Evolutionary conservation across 768 basidiomycete genomes (phyloP).

Genomic region (Lactarius quietus): DNA sequence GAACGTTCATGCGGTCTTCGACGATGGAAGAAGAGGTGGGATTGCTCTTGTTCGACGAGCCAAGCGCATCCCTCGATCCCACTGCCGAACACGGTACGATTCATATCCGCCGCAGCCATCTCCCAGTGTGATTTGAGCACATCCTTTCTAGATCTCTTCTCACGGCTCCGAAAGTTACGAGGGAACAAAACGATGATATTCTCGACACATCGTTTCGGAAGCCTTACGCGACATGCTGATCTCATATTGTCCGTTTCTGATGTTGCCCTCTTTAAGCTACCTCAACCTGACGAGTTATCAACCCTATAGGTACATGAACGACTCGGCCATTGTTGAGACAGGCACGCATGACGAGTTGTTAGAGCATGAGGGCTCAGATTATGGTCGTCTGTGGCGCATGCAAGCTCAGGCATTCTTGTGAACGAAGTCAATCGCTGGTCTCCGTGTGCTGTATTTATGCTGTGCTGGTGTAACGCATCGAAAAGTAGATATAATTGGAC

Average conservation of each 20-base stretch:
- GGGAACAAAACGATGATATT: constrained; percentile 83
- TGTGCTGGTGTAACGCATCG: not conserved
- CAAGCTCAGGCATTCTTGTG: constrained; percentile 63
- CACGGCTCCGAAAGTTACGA: constrained; percentile 59
- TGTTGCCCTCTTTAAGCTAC: not conserved
- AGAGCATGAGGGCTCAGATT: constrained; percentile 50
- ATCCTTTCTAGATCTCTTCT: constrained; percentile 53
- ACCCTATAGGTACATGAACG: constrained; percentile 63
- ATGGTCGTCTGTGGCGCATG: constrained; percentile 68
- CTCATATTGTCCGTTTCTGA: constrained; percentile 17
- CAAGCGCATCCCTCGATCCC: constrained; percentile 70
- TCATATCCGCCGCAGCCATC: not conserved
- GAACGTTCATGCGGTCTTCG: constrained; percentile 69
- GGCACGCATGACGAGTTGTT: constrained; percentile 65
- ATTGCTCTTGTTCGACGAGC: constrained; percentile 68
- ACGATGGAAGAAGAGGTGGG: constrained; percentile 46
- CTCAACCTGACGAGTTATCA: not conserved
- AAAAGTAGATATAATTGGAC: too few relatives aligned
- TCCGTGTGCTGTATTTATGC: not conserved
- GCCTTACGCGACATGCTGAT: constrained; percentile 56
- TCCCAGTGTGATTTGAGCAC: not conserved
- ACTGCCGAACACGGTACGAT: constrained; percentile 63
- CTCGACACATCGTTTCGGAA: constrained; percentile 69
- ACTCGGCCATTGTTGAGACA: constrained; percentile 55
- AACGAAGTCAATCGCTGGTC: not conserved